Evolutionary conservation across 306 rosid species (phyloP).

Genomic region (Crotalaria pallida): DNA sequence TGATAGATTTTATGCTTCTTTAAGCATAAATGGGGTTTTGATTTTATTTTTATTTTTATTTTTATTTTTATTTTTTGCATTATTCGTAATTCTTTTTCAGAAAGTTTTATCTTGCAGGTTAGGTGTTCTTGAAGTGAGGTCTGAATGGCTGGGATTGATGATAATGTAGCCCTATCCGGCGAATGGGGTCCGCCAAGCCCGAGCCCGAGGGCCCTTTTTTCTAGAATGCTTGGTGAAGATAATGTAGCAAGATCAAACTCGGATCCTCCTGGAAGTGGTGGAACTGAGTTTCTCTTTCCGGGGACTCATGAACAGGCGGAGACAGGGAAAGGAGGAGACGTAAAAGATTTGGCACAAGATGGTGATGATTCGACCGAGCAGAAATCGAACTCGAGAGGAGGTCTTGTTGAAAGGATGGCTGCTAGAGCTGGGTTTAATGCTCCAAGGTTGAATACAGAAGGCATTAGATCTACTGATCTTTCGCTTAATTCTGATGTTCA

Average conservation of each 20-base stretch:
- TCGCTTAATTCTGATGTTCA: slow-evolving; percentile 48
- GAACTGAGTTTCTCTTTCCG: slow-evolving; percentile 41
- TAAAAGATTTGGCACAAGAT: slow-evolving; percentile 26
- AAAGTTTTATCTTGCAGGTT: slow-evolving; percentile 30
- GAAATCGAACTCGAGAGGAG: slow-evolving; percentile 46
- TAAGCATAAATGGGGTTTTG: not conserved
- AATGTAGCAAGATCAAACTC: slow-evolving; percentile 36
- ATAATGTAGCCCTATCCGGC: slow-evolving; percentile 53
- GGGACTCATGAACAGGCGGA: slow-evolving; percentile 27
- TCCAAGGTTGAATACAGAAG: slow-evolving; percentile 80
- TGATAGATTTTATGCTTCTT: slow-evolving; percentile 1
- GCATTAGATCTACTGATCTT: slow-evolving; percentile 73
- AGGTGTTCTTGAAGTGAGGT: slow-evolving; percentile 25
- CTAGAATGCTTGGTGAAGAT: slow-evolving; percentile 61
- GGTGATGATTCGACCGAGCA: slow-evolving; percentile 42
- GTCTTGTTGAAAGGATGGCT: slow-evolving; percentile 83
- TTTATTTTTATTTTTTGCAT: no score
- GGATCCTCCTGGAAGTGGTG: slow-evolving; percentile 38
- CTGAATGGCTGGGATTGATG: slow-evolving; percentile 81
- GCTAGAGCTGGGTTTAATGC: slow-evolving; percentile 97
- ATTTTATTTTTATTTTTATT: no score
- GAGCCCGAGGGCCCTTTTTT: slow-evolving; percentile 65
- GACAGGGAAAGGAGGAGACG: slow-evolving; percentile 5
- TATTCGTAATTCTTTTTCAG: slow-evolving; percentile 5
- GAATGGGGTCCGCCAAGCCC: slow-evolving; percentile 81